Evolutionary conservation across 2,329 filamentous ascomycete species (phyloP).

Genomic region (Hypoxylon sp.): DNA sequence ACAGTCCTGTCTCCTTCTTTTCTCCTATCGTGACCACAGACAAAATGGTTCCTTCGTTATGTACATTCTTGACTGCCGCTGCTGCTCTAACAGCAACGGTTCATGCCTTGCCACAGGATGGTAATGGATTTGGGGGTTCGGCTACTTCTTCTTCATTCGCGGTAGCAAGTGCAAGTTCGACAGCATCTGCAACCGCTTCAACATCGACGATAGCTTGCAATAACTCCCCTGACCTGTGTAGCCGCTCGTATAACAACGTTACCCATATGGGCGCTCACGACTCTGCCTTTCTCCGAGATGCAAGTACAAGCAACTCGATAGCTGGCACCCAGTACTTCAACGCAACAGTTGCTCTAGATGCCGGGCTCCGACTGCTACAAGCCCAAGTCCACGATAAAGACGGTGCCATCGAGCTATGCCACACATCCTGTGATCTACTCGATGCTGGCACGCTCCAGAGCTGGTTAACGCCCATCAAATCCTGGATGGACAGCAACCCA

Average conservation of each 20-base stretch:
- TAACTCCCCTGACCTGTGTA: conserved; percentile 83
- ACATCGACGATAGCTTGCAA: conserved; percentile 73
- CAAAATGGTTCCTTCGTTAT: conserved; percentile 52
- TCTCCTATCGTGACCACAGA: conserved; percentile 13
- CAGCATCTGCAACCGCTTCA: conserved; percentile 49
- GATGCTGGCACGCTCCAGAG: conserved; percentile 76
- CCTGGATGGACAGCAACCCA: conserved; percentile 78
- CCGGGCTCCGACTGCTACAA: conserved; percentile 79
- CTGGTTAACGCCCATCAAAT: conserved; percentile 75
- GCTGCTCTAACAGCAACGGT: conserved; percentile 48
- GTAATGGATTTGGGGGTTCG: conserved; percentile 28
- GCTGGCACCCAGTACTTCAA: conserved; percentile 83
- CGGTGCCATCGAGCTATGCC: conserved; percentile 76
- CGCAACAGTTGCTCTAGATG: conserved; percentile 77
- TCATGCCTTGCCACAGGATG: conserved; percentile 43
- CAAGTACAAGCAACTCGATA: conserved; percentile 71
- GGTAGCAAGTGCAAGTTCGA: conserved; percentile 43
- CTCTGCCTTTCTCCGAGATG: conserved; percentile 78
- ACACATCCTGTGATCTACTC: conserved; percentile 75
- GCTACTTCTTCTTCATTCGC: conserved; percentile 35
- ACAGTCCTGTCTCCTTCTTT: conserved; percentile 16
- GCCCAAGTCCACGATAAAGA: conserved; percentile 77
- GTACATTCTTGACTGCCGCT: conserved; percentile 46
- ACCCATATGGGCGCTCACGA: conserved; percentile 85
- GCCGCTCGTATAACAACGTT: conserved; percentile 78